Base-by-base conservation (phyloP, 2,329 filamentous ascomycete genomes). In the Aspergillus sp. region DNA sequence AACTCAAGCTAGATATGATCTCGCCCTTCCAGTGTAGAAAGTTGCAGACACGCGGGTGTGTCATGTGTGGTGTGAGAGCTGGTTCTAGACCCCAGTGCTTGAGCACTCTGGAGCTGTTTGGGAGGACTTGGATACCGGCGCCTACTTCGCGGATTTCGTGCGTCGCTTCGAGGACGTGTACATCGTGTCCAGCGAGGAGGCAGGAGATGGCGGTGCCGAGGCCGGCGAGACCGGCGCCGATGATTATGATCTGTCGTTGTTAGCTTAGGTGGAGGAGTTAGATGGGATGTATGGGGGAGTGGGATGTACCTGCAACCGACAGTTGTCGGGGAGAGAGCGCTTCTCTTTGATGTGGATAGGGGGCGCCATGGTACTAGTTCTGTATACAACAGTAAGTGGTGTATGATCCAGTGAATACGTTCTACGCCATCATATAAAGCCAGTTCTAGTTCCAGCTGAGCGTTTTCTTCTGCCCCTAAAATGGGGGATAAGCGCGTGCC, bases 11-110 rank as follows among this genome's bases (percentile, higher is more conserved):
- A 0, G 80, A 80, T 7, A 86, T 74, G 17, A 70, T 64, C 25
- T 83, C 77, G 3, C 83, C 83, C 57, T 82, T 83, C 83, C 83
- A 85, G 1, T 80, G 78, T 30, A 81, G 68, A 70, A 84, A 83
- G 58, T 84, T 84, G 64, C 72, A 79, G 57, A 70, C 75, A 58
- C 68, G 71, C 3, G 72, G 83, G 71, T 64, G 72, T 6, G 79
- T 83, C 59, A 75, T 79, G 64, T 72, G 71, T 19, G 68, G 71
- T 3, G 70, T 70, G 2, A 84, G 68, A 1, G 65, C 66, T 0
- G 78, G 71, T 57, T 78, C 76, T 3, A 85, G 71, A 0, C 83
- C 83, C 70, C 70, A 73, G 30, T 70, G 65, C 8, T 71, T 66
- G 0, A 72, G 65, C 3, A 72, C 64, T 0, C 82, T 62, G 0